These are phyloP conservation scores for Purpureocillium takamizusanense DNA, from an alignment of 2,329 filamentous ascomycete species.

Conservation along the genomic window DNA sequence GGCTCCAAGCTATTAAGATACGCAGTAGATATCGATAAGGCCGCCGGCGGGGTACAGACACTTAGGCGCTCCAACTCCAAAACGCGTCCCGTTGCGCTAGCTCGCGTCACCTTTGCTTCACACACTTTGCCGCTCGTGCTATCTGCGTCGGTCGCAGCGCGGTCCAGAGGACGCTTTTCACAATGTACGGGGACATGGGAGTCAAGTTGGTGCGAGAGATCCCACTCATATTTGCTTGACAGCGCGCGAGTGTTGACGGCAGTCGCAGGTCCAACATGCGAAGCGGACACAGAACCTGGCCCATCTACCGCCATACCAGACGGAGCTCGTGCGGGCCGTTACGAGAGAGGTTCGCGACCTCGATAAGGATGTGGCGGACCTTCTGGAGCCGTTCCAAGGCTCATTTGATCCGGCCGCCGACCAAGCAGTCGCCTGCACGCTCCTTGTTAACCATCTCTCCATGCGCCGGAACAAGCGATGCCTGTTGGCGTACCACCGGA, in stretches of 20 bases:
- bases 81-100: no score
- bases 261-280: conserved; percentile 74
- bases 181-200: conserved; percentile 81
- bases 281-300: conserved; percentile 84
- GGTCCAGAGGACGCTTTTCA: background rate
- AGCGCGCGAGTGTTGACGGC: no score
- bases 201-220: conserved; percentile 64
- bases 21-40: no score
- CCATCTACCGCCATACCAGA: conserved; percentile 84
- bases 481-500: conserved; percentile 86
- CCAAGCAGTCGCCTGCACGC: conserved; percentile 74
- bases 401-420: conserved; percentile 79
- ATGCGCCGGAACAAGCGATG: conserved; percentile 97
- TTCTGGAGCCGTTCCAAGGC: conserved; percentile 75
- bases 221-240: background rate
- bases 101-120: no score
- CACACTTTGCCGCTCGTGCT: background rate
- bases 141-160: background rate
- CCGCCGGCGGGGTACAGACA: no score
- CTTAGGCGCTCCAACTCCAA: no score
- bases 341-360: conserved; percentile 89
- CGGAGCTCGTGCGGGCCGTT: conserved; percentile 79
- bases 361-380: conserved; percentile 71
- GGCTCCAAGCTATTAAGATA: no score
- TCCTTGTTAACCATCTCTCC: conserved; percentile 87